A percentile compares a stretch with the other conserved stretches of the same genome.
Evolutionary conservation across 768 basidiomycete genomes (phyloP).

Genomic region (Suillus sp.): DNA sequence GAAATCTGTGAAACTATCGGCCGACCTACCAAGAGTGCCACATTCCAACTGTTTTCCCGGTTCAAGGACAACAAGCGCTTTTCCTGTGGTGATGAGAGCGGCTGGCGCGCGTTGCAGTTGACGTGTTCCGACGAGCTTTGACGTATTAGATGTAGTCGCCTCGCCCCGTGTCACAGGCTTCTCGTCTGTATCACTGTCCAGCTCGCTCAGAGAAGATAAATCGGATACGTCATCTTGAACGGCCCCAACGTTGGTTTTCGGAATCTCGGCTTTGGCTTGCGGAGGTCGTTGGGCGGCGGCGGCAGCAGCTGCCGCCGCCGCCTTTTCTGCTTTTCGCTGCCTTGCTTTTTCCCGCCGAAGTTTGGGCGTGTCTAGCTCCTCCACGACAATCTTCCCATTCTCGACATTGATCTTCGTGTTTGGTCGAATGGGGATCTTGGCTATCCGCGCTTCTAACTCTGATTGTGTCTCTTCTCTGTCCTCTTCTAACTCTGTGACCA

Average conservation of each 20-base stretch:
- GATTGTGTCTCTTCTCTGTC: slow-evolving; percentile 16
- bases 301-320: slow-evolving; percentile 24
- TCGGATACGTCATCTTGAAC: slow-evolving; percentile 41
- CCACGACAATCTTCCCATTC: slow-evolving; percentile 62
- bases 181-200: slow-evolving; percentile 32
- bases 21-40: slow-evolving; percentile 65
- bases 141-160: slow-evolving; percentile 13
- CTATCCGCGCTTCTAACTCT: slow-evolving; percentile 31
- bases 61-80: slow-evolving; percentile 37
- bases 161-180: slow-evolving; percentile 14
- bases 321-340: slow-evolving; percentile 46
- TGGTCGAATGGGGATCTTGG: slow-evolving; percentile 30
- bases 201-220: slow-evolving; percentile 48
- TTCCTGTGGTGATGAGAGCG: slow-evolving; percentile 21
- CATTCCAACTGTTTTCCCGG: slow-evolving; percentile 43
- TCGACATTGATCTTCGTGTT: slow-evolving; percentile 35
- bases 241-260: slow-evolving; percentile 11
- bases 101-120: slow-evolving; percentile 17
- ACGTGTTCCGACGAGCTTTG: neutral
- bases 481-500: neutral
- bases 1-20: neutral
- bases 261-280: slow-evolving; percentile 15
- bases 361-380: slow-evolving; percentile 72
- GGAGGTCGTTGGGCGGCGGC: slow-evolving; percentile 9
- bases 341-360: slow-evolving; percentile 60